Percentiles rank a stretch among this genome's conserved stretches.
Conservation (phyloP, 768 basidiomycete genomes). For the Rhizopogon vinicolor region DNA sequence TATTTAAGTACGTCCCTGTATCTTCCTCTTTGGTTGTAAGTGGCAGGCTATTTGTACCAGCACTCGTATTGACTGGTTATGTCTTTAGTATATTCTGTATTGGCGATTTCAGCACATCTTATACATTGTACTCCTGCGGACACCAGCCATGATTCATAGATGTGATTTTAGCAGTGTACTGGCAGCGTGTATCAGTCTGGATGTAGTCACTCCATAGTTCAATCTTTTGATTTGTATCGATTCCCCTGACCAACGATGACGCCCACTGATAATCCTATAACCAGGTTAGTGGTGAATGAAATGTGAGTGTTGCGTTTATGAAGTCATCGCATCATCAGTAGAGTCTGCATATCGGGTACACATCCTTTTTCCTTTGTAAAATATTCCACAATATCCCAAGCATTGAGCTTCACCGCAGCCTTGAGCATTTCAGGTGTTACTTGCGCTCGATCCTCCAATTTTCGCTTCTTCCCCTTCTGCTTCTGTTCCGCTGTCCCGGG, state of each 20-base stretch:
- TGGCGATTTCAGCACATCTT: constrained; percentile 4
- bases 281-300: too few relatives aligned
- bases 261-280: not conserved
- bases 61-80: constrained; percentile 2
- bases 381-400: constrained; percentile 69
- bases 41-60: not conserved
- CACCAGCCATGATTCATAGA: constrained; percentile 18
- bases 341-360: constrained; percentile 68
- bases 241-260: not conserved
- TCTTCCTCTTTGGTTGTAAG: constrained; percentile 13
- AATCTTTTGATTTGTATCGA: not conserved
- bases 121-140: constrained; percentile 8
- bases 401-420: constrained; percentile 57
- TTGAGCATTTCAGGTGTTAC: constrained; percentile 57
- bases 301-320: not conserved
- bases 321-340: constrained; percentile 34
- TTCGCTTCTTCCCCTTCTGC: constrained; percentile 41
- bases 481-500: constrained; percentile 1
- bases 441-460: constrained; percentile 54
- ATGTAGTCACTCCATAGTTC: constrained; percentile 5
- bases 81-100: constrained; percentile 11
- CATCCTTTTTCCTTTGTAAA: constrained; percentile 66
- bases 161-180: constrained; percentile 12
- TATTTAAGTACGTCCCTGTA: constrained; percentile 45
- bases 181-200: constrained; percentile 11